Conservation (phyloP, 176 grass and related monocot species). For the Triticum aestivum region IWGSC_CS_RefSeq_v2.1 NC_057806.1:72325473-72325972, state of each 20-base stretch:
- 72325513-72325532: not conserved
- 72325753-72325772: conserved; percentile 64
- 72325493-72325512: not conserved
- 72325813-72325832: conserved; percentile 26
- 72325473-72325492: conserved; percentile 43
- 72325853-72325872: conserved; percentile 20
- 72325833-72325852: not conserved
- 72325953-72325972: conserved; percentile 94
- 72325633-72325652: conserved; percentile 32
- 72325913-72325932: conserved; percentile 61
- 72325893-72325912: not conserved
- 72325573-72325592: not conserved
- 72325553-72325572: conserved; percentile 24
- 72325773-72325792: conserved; percentile 91
- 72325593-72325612: not conserved
- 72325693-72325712: conserved; percentile 88
- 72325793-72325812: conserved; percentile 46
- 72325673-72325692: conserved; percentile 96
- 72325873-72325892: not conserved
- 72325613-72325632: conserved; percentile 10
- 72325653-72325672: conserved; percentile 61
- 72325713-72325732: conserved; percentile 90
- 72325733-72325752: conserved; percentile 92
- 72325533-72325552: not conserved
- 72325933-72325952: conserved; percentile 98